Evolutionary conservation across 1,284 basidiomycete species (phyloP).

Genomic region (Ceratobasidium sp.): DNA sequence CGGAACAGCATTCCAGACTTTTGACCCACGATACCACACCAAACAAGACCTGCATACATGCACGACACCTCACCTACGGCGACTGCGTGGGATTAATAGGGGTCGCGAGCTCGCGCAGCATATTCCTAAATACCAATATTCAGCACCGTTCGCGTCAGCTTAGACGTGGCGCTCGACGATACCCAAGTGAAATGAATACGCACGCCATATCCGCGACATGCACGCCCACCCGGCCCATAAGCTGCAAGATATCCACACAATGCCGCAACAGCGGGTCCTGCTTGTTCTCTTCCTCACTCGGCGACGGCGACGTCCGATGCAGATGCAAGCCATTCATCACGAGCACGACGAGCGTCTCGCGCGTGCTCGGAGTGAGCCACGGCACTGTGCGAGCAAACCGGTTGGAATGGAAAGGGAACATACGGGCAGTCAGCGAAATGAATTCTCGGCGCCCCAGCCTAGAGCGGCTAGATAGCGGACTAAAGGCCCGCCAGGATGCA

Average conservation of each 20-base stretch:
- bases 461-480: not conserved
- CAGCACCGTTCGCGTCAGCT: not conserved
- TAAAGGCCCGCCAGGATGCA: too few relatives aligned
- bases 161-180: too few relatives aligned
- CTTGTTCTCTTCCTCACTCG: not conserved
- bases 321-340: conserved; percentile 40
- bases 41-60: too few relatives aligned
- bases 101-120: conserved; percentile 33
- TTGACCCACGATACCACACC: too few relatives aligned
- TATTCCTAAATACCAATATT: conserved; percentile 13
- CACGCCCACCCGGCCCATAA: conserved; percentile 36
- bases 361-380: conserved; percentile 34
- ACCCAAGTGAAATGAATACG: conserved; percentile 5
- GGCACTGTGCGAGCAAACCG: conserved; percentile 11
- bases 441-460: too few relatives aligned
- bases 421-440: too few relatives aligned
- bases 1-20: too few relatives aligned
- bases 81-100: conserved; percentile 36
- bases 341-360: conserved; percentile 35
- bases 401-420: too few relatives aligned
- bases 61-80: conserved; percentile 11
- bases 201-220: conserved; percentile 41
- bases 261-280: conserved; percentile 20
- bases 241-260: conserved; percentile 31
- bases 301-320: not conserved